Evolutionary conservation across 2,329 filamentous ascomycete species (phyloP).

Genomic region (Aspergillus nomiae): DNA sequence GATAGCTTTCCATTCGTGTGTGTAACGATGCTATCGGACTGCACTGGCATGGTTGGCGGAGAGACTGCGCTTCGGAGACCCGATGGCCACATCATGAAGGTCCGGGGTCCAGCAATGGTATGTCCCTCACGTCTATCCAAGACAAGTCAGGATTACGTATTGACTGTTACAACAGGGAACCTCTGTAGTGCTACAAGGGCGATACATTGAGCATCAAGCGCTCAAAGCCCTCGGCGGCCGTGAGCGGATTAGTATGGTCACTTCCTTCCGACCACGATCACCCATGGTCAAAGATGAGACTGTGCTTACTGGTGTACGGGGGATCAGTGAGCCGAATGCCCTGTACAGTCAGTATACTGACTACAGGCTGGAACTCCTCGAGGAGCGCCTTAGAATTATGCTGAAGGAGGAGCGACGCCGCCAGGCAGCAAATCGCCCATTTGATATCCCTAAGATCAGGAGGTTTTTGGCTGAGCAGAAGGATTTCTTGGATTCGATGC

Average conservation of each 20-base stretch:
- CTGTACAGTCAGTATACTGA: neutral
- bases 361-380: neutral
- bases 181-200: constrained; percentile 3
- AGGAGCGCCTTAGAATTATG: neutral
- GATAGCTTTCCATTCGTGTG: constrained; percentile 68
- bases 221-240: constrained; percentile 1
- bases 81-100: neutral
- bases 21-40: constrained; percentile 66
- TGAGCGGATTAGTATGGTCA: constrained; percentile 8
- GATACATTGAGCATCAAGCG: constrained; percentile 7
- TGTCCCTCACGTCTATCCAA: neutral
- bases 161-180: neutral
- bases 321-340: neutral
- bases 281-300: neutral
- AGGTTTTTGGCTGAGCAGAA: neutral
- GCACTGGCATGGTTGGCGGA: constrained; percentile 62
- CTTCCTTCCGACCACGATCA: neutral
- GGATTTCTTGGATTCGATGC: neutral
- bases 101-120: constrained; percentile 2
- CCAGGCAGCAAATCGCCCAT: neutral
- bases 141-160: neutral
- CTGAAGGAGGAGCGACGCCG: neutral
- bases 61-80: constrained; percentile 45
- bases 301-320: neutral
- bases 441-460: neutral